Evolutionary conservation across 1,284 basidiomycete genomes (phyloP).

Genomic region (Pseudozyma flocculosa): DNA sequence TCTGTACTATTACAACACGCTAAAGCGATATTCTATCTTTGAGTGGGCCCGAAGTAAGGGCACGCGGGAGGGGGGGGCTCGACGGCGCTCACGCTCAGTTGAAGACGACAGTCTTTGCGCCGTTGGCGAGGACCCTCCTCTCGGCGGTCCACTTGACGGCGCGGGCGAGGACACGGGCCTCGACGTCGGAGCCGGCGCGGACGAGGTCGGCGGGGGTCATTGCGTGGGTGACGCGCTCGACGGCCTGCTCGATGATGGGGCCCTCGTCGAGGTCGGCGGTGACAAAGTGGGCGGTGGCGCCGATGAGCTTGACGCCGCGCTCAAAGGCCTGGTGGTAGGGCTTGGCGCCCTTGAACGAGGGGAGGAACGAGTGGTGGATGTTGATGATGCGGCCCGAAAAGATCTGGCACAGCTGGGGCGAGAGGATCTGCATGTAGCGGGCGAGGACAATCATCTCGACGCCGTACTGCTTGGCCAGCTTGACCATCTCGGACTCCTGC

Average conservation of each 20-base stretch:
- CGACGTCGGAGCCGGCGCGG: slow-evolving; percentile 47
- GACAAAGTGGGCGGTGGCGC: slow-evolving; percentile 55
- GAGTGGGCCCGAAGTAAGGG: too few species aligned
- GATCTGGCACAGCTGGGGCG: slow-evolving; percentile 39
- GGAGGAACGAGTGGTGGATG: slow-evolving; percentile 56
- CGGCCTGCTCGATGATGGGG: slow-evolving; percentile 56
- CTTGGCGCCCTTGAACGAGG: slow-evolving; percentile 53
- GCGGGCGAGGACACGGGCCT: slow-evolving; percentile 48
- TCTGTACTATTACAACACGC: too few species aligned
- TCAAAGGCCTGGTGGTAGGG: slow-evolving; percentile 56
- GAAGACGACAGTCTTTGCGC: slow-evolving; percentile 54
- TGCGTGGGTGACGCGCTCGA: slow-evolving; percentile 50
- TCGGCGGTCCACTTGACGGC: slow-evolving; percentile 55
- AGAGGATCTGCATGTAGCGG: slow-evolving; percentile 55
- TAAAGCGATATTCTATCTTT: too few species aligned
- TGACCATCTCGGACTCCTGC: slow-evolving; percentile 53
- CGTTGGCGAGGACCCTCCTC: slow-evolving; percentile 51
- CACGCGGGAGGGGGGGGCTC: too few species aligned
- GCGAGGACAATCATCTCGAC: slow-evolving; percentile 56
- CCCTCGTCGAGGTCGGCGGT: slow-evolving; percentile 54
- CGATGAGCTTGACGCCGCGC: slow-evolving; percentile 54
- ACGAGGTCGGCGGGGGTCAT: slow-evolving; percentile 45
- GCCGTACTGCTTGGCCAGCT: slow-evolving; percentile 46
- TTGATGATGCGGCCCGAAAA: slow-evolving; percentile 53
- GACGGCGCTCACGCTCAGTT: too few species aligned